Conservation (phyloP, 176 grass and related monocot genomes). For the Tuctoria greenei region DNA sequence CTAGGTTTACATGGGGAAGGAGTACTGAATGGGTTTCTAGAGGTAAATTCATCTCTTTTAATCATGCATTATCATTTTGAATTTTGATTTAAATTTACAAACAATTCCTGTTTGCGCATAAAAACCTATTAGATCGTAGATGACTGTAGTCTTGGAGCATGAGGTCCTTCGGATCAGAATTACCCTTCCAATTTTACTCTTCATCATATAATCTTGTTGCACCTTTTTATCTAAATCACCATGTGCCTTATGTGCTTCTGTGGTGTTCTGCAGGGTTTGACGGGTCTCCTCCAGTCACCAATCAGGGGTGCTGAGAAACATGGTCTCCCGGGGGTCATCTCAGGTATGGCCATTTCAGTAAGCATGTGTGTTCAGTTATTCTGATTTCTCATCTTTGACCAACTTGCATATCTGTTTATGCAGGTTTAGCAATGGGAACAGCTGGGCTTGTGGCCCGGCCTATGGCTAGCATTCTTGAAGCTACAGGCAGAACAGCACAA, state of each 20-base stretch:
- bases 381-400: conserved; percentile 16
- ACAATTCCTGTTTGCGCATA: conserved; percentile 8
- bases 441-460: conserved; percentile 88
- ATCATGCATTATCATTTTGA: conserved; percentile 16
- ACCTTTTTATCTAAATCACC: conserved; percentile 13
- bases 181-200: conserved; percentile 25
- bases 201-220: conserved; percentile 14
- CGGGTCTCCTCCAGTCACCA: conserved; percentile 91
- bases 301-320: conserved; percentile 95
- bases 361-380: conserved; percentile 24
- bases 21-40: conserved; percentile 85
- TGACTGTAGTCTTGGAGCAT: conserved; percentile 3
- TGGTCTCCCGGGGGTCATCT: conserved; percentile 89
- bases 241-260: conserved; percentile 23
- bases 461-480: conserved; percentile 92
- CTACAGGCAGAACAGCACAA: conserved; percentile 97
- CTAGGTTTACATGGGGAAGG: conserved; percentile 87
- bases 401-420: conserved; percentile 25
- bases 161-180: conserved; percentile 13
- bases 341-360: conserved; percentile 48
- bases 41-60: conserved; percentile 51
- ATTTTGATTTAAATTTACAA: conserved; percentile 23
- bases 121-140: conserved; percentile 21
- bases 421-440: conserved; percentile 96
- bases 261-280: conserved; percentile 69